Conservation (phyloP, 2,329 filamentous ascomycete genomes). For the Scedosporium minutisporum region DNA sequence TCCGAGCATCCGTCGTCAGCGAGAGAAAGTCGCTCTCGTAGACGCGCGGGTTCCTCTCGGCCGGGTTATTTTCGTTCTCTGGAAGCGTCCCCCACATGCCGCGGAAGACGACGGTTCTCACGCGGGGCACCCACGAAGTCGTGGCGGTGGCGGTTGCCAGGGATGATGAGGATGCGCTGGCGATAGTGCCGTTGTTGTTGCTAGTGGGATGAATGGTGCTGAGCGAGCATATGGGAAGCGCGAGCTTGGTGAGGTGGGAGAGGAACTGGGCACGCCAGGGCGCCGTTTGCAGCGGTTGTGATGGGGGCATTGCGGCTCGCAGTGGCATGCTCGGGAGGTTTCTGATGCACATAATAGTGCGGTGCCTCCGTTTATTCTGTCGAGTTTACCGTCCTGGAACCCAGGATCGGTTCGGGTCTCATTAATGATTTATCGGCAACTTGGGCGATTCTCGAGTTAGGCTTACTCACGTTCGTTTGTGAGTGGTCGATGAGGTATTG, state of each 20-base stretch:
- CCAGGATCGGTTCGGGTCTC: too few relatives aligned
- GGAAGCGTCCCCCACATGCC: conserved; percentile 65
- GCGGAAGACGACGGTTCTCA: conserved; percentile 73
- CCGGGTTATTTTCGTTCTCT: conserved; percentile 61
- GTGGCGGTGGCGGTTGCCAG: conserved; percentile 1
- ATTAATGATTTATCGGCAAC: too few relatives aligned
- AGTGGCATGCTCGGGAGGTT: conserved; percentile 11
- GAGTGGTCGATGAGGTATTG: too few relatives aligned
- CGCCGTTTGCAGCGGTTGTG: conserved; percentile 20
- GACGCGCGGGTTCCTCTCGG: conserved; percentile 55
- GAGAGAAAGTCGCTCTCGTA: conserved; percentile 72
- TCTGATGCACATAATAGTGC: neutral
- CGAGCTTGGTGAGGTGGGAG: conserved; percentile 37
- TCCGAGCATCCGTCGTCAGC: conserved; percentile 80
- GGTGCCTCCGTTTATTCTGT: neutral
- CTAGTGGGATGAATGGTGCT: conserved; percentile 34
- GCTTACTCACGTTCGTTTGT: too few relatives aligned
- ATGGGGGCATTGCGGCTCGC: conserved; percentile 15
- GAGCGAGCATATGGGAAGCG: conserved; percentile 39
- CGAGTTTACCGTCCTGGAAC: neutral
- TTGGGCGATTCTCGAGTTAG: too few relatives aligned
- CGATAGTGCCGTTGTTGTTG: conserved; percentile 1
- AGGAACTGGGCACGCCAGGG: conserved; percentile 46
- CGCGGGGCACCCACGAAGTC: conserved; percentile 37
- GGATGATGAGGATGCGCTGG: conserved; percentile 22